These are phyloP conservation scores for Lathyrus sativus DNA, from an alignment of 306 rosid genomes.

Conservation along the genomic window DNA sequence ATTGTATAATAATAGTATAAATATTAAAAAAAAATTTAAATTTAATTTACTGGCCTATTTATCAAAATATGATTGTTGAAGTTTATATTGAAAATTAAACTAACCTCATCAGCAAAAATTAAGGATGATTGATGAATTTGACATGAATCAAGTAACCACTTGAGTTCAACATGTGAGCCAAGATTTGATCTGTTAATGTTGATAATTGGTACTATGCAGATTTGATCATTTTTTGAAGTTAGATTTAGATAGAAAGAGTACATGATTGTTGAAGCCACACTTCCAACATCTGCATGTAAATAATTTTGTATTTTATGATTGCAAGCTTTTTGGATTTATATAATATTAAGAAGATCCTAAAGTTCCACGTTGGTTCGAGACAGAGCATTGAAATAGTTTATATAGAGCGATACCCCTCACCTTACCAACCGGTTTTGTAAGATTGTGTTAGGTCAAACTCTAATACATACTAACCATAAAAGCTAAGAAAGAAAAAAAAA, in stretches of 20 bases:
- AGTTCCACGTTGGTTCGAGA: too few relatives aligned
- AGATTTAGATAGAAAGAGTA: slow-evolving; percentile 73
- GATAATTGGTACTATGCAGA: slow-evolving; percentile 77
- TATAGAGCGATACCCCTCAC: too few relatives aligned
- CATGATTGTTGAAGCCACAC: slow-evolving; percentile 68
- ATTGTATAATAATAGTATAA: not conserved
- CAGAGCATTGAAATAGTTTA: too few relatives aligned
- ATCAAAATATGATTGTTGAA: not conserved
- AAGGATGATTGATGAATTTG: slow-evolving; percentile 71
- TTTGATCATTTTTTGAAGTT: slow-evolving; percentile 50
- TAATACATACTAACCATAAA: too few relatives aligned
- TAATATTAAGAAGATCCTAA: too few relatives aligned
- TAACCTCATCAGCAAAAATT: slow-evolving; percentile 77
- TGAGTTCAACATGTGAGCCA: slow-evolving; percentile 66
- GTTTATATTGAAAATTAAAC: slow-evolving; percentile 26
- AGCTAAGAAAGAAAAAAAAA: not conserved
- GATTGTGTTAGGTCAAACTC: too few relatives aligned
- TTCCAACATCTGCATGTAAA: slow-evolving; percentile 66
- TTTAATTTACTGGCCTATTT: not conserved
- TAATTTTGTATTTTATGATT: not conserved
- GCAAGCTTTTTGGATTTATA: too few relatives aligned
- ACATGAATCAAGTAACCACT: slow-evolving; percentile 86
- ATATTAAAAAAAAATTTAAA: not conserved
- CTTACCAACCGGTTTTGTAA: too few relatives aligned
- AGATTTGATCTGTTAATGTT: slow-evolving; percentile 71